Evolutionary conservation across 2,329 filamentous ascomycete species (phyloP).

Genomic region (Diaporthe vexans): DNA sequence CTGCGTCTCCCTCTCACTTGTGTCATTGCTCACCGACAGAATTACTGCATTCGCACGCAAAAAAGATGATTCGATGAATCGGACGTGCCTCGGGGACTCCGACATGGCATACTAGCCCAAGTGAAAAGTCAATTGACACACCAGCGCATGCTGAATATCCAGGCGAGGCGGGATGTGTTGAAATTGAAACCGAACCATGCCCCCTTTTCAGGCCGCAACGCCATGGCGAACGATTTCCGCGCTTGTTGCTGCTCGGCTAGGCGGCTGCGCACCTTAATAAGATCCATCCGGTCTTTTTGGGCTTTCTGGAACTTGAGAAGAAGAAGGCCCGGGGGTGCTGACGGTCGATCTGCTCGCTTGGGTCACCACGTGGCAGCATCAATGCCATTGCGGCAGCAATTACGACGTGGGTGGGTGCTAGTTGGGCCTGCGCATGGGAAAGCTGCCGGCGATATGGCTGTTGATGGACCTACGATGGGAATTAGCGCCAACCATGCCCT

Average conservation of each 20-base stretch:
- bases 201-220: neutral
- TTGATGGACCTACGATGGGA: neutral
- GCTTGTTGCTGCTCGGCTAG: slow-evolving; percentile 5
- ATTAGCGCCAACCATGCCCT: slow-evolving; percentile 12
- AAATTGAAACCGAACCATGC: slow-evolving; percentile 8
- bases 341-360: neutral
- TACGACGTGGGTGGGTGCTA: slow-evolving; percentile 11
- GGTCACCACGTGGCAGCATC: slow-evolving; percentile 16
- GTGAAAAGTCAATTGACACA: slow-evolving; percentile 4
- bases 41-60: neutral
- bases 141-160: slow-evolving; percentile 7
- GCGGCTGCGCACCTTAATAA: slow-evolving; percentile 15
- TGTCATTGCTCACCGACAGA: neutral
- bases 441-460: slow-evolving; percentile 11
- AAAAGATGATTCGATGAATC: too few relatives aligned
- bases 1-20: neutral
- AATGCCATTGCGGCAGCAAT: slow-evolving; percentile 21
- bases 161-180: slow-evolving; percentile 16
- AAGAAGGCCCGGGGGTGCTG: neutral
- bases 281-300: slow-evolving; percentile 11
- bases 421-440: slow-evolving; percentile 9
- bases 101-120: neutral
- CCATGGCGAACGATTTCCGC: neutral
- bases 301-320: neutral
- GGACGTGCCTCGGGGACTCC: neutral